These are phyloP conservation scores for Plasmopara muralis DNA, from an alignment of 352 stramenopile genomes.

Conservation along the genomic window DNA sequence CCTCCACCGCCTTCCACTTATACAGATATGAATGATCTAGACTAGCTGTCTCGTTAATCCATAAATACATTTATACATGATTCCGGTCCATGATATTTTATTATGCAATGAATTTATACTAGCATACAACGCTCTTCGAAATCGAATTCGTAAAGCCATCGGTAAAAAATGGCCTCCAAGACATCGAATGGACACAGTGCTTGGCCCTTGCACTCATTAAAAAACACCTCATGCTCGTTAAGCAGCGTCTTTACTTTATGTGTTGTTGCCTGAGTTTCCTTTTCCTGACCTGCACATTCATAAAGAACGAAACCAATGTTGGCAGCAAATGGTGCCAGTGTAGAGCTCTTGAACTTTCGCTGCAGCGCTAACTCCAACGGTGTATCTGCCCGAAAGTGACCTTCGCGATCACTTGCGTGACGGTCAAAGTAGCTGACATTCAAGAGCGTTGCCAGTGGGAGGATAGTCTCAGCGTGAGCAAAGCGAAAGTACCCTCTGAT, in stretches of 20 bases:
- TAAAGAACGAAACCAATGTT: constrained; percentile 84
- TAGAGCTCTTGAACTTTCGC: constrained; percentile 52
- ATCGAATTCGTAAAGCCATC: constrained; percentile 68
- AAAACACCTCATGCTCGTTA: constrained; percentile 56
- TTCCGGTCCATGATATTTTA: background rate
- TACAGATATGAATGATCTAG: constrained; percentile 50
- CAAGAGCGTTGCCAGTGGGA: constrained; percentile 65
- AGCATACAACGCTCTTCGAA: constrained; percentile 46
- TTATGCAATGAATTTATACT: background rate
- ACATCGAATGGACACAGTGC: constrained; percentile 46
- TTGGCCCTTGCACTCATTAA: constrained; percentile 39
- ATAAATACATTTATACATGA: background rate
- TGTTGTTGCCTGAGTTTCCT: background rate
- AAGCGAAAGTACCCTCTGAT: constrained; percentile 76
- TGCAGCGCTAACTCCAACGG: constrained; percentile 39
- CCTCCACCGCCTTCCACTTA: constrained; percentile 4
- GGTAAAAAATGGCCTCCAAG: constrained; percentile 48
- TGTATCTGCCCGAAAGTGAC: constrained; percentile 55
- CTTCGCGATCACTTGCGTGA: constrained; percentile 41
- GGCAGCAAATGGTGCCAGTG: constrained; percentile 60
- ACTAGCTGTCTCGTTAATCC: constrained; percentile 16
- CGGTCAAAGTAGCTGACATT: constrained; percentile 69
- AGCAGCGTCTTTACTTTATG: constrained; percentile 56
- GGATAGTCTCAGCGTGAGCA: constrained; percentile 77
- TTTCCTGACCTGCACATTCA: constrained; percentile 28